Percentiles rank a stretch among this genome's conserved stretches.
Evolutionary conservation across 768 basidiomycete genomes (phyloP).

Genomic region (Coprinopsis cinerea): DNA sequence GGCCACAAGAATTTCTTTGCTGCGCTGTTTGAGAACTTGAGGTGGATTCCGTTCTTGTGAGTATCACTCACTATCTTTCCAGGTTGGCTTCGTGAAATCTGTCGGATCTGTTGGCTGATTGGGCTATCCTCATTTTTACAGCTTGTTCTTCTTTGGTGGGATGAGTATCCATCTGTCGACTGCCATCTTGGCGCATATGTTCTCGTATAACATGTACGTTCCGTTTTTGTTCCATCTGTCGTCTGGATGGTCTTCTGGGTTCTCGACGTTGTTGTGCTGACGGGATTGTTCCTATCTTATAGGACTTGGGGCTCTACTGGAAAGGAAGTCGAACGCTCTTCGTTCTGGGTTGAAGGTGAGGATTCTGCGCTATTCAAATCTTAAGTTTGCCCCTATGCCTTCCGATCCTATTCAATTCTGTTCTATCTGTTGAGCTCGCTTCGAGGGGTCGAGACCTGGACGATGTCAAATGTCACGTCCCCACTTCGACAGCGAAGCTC

Average conservation of each 20-base stretch:
- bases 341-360: conserved; percentile 77
- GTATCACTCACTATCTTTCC: conserved; percentile 20
- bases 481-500: too few relatives aligned
- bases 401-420: not conserved
- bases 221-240: not conserved
- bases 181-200: conserved; percentile 61
- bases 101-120: conserved; percentile 8
- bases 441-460: not conserved
- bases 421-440: not conserved
- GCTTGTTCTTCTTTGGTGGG: conserved; percentile 74
- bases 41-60: conserved; percentile 71
- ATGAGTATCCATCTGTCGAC: conserved; percentile 67
- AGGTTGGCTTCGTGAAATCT: not conserved
- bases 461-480: too few relatives aligned
- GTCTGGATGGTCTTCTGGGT: too few relatives aligned
- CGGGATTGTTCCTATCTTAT: conserved; percentile 7
- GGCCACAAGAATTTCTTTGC: conserved; percentile 48
- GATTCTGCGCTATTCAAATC: not conserved
- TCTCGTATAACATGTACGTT: conserved; percentile 55
- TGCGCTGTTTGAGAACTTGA: conserved; percentile 50
- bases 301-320: conserved; percentile 54
- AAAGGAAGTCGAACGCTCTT: conserved; percentile 83
- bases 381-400: not conserved
- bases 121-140: conserved; percentile 18
- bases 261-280: conserved; percentile 1